Percentiles rank a stretch among this genome's conserved stretches.
These are phyloP conservation scores for Colletotrichum phormii DNA, from an alignment of 2,329 filamentous ascomycete genomes.

Conservation along the genomic window DNA sequence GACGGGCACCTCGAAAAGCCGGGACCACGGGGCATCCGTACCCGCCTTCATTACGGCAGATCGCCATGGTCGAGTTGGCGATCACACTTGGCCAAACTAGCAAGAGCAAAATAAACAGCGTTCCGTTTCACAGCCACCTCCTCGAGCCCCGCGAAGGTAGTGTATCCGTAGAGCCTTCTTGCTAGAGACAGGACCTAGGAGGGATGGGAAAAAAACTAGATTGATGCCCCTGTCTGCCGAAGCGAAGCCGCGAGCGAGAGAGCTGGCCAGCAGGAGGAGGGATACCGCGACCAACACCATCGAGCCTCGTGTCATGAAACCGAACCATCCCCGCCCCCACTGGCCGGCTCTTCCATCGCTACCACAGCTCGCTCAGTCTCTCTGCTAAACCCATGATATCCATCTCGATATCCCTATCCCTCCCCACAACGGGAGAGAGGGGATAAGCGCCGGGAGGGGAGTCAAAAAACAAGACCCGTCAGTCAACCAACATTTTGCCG, in stretches of 20 bases:
- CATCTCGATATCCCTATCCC: background rate
- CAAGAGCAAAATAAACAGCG: background rate
- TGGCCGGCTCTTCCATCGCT: conserved; percentile 3
- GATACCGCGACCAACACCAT: conserved; percentile 11
- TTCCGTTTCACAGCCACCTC: conserved; percentile 27
- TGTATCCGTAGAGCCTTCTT: no score
- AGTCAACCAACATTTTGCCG: background rate
- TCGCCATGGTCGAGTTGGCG: conserved; percentile 12
- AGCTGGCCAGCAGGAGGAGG: background rate
- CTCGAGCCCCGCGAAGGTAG: conserved; percentile 2
- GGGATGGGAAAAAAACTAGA: background rate
- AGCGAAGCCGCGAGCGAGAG: background rate
- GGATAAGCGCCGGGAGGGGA: background rate
- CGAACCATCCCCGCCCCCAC: conserved; percentile 20
- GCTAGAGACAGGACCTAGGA: background rate
- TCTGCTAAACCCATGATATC: background rate
- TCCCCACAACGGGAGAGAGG: background rate
- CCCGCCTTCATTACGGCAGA: conserved; percentile 18
- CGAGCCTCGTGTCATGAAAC: conserved; percentile 28
- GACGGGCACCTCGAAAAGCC: background rate
- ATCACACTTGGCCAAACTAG: conserved; percentile 11
- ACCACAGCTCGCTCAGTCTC: background rate
- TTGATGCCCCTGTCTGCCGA: background rate
- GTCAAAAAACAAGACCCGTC: background rate
- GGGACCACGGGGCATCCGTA: background rate